Evolutionary conservation across 1,284 basidiomycete species (phyloP).

Genomic region (Puccinia sorghi): DNA sequence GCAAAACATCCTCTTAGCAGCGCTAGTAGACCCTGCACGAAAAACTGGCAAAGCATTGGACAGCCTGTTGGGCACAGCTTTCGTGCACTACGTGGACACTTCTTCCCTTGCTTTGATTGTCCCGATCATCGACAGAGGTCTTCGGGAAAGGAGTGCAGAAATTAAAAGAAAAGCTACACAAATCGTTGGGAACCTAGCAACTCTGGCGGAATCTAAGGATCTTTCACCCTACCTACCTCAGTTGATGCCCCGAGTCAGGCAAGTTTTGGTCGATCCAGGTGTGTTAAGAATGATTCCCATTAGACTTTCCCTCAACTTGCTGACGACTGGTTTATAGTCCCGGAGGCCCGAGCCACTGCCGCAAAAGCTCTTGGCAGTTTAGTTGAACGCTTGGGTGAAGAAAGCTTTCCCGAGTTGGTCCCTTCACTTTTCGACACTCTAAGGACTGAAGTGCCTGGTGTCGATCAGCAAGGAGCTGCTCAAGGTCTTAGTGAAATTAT

Average conservation of each 20-base stretch:
- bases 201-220: slow-evolving; percentile 88
- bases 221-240: slow-evolving; percentile 91
- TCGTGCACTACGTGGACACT: slow-evolving; percentile 97
- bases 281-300: not conserved
- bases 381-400: slow-evolving; percentile 92
- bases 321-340: slow-evolving; percentile 63
- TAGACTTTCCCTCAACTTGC: slow-evolving; percentile 60
- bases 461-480: slow-evolving; percentile 92
- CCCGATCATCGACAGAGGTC: slow-evolving; percentile 90
- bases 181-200: slow-evolving; percentile 86
- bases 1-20: slow-evolving; percentile 89
- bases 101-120: slow-evolving; percentile 95
- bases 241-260: slow-evolving; percentile 85
- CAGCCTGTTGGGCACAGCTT: slow-evolving; percentile 85
- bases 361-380: slow-evolving; percentile 96
- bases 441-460: slow-evolving; percentile 89
- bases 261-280: slow-evolving; percentile 70
- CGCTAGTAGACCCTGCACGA: slow-evolving; percentile 84
- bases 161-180: slow-evolving; percentile 94
- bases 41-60: slow-evolving; percentile 84
- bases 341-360: slow-evolving; percentile 93
- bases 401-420: slow-evolving; percentile 92
- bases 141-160: slow-evolving; percentile 87
- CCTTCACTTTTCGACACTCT: slow-evolving; percentile 84
- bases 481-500: slow-evolving; percentile 96